A percentile compares a stretch with the other conserved stretches of the same genome.
Evolutionary conservation across 768 basidiomycete species (phyloP).

Genomic region (Agaricus bisporus): DNA sequence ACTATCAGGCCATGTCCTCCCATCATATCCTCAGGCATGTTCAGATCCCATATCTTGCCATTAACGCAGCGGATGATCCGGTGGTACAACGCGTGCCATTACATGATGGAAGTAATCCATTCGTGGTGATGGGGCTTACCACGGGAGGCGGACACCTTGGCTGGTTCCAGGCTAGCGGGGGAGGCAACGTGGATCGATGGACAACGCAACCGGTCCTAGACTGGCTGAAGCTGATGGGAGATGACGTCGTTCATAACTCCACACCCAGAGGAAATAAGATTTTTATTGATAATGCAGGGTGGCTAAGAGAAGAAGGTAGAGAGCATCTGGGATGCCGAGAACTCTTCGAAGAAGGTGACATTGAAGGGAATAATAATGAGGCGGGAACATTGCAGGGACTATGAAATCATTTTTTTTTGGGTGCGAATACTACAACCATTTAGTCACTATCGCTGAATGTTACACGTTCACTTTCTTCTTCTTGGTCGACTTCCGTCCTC

Average conservation of each 20-base stretch:
- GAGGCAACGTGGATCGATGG: constrained; percentile 48
- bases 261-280: constrained; percentile 25
- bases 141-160: constrained; percentile 72
- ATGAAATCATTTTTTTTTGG: constrained; percentile 21
- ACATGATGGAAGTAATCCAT: constrained; percentile 44
- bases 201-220: constrained; percentile 66
- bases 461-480: constrained; percentile 57
- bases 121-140: constrained; percentile 58
- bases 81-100: constrained; percentile 60
- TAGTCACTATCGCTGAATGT: constrained; percentile 88
- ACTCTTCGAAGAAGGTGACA: constrained; percentile 43
- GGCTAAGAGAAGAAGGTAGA: constrained; percentile 51
- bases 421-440: constrained; percentile 12
- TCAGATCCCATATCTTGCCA: constrained; percentile 66
- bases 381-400: constrained; percentile 57
- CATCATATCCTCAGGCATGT: constrained; percentile 54
- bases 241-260: constrained; percentile 38
- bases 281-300: constrained; percentile 49
- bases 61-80: constrained; percentile 76
- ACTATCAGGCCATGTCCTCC: constrained; percentile 51
- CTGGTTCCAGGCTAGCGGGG: constrained; percentile 61
- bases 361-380: constrained; percentile 48
- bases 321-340: constrained; percentile 54
- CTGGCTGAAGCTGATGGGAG: constrained; percentile 57
- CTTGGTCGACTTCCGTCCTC: constrained; percentile 52